Base-by-base conservation (phyloP, 2,329 filamentous ascomycete genomes). In the Colletotrichum orchidophilum region DNA sequence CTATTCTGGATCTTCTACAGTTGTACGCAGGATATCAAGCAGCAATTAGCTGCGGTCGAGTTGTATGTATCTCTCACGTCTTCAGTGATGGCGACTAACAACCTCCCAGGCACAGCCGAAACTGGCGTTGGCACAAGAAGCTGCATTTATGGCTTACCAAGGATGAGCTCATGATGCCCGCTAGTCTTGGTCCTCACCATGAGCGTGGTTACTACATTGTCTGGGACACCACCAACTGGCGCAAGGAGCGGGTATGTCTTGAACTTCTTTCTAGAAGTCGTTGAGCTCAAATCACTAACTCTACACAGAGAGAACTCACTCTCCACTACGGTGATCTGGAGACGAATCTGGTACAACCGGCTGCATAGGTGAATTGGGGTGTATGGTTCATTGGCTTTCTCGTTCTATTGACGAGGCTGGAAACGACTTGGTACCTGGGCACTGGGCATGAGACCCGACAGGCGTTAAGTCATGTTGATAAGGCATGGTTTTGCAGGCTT, bases 1-100 rank as follows among this genome's bases (percentile, higher is more conserved):
- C 81, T 92, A 58, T 89, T 92, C 79, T 91, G 88, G 86, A 92
- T 92, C 74, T 92, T 92, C 76, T 92, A 92, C 79, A 91, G 88
- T 79, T 91, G 88, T 71, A 88, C 90, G 8, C 84, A 86, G 54
- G 90, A 92, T 75, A 77, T 87, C 42, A 89, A 91, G 78, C 90
- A 92, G 77, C 87, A 90, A 58, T 82, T 91, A 80, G 90, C 90
- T 3, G 90, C 90, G 0, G 82, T 86, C 50, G 89, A 92, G 77
- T 82, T 92, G 89, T 92, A 81, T 80, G 88, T 74, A 31, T 29
- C 11, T 29, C 33, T 11, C 13, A 27, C 24, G 18, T 13, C 21
- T 15, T 15, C 11, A 13, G n/a, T 24, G 7, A 29, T 18, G 7
- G n/a, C 18, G 18, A 29, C 21, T 63, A 58, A 29, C 65, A 15